A percentile compares a stretch with the other conserved stretches of the same genome.
phyloP scores from a whole-genome alignment of 306 rosid species.

The Prunus mume region DNA sequence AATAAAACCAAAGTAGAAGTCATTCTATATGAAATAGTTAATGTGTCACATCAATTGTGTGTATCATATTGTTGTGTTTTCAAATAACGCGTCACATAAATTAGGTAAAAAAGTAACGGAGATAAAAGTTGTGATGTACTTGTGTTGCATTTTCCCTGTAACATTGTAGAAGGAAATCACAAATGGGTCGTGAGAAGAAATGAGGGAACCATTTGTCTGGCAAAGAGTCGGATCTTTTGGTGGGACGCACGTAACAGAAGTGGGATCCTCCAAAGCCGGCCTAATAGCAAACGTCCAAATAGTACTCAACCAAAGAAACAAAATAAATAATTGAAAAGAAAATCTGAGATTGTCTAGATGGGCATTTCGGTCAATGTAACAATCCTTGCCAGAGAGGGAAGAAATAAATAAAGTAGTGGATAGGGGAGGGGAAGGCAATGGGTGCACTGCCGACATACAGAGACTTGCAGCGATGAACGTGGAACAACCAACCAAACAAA shows the following conservation, averaged over 20 bases:
- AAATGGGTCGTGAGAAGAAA: not conserved
- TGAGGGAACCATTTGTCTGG: too few relatives aligned
- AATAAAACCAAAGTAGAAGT: too few relatives aligned
- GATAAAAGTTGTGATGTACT: not conserved
- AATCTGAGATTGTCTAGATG: conserved; percentile 1
- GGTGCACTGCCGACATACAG: conserved; percentile 22
- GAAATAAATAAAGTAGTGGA: conserved; percentile 11
- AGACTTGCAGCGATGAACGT: conserved; percentile 34
- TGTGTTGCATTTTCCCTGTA: not conserved
- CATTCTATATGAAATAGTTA: too few relatives aligned
- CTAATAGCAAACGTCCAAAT: not conserved
- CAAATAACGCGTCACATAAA: not conserved
- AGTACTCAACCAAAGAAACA: not conserved
- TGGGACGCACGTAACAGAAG: not conserved
- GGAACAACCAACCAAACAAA: conserved; percentile 13
- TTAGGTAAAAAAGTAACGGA: not conserved
- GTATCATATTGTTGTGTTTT: too few relatives aligned
- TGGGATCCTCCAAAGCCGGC: not conserved
- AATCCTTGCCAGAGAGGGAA: not conserved
- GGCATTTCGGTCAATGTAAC: conserved; percentile 32
- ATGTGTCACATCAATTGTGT: too few relatives aligned
- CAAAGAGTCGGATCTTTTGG: conserved; percentile 17
- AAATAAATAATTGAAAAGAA: not conserved
- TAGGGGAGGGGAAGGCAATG: conserved; percentile 3
- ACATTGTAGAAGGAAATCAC: not conserved